Evolutionary conservation across 305 asterid species (phyloP).

Genomic region (Solanum aculeatissimum): DNA sequence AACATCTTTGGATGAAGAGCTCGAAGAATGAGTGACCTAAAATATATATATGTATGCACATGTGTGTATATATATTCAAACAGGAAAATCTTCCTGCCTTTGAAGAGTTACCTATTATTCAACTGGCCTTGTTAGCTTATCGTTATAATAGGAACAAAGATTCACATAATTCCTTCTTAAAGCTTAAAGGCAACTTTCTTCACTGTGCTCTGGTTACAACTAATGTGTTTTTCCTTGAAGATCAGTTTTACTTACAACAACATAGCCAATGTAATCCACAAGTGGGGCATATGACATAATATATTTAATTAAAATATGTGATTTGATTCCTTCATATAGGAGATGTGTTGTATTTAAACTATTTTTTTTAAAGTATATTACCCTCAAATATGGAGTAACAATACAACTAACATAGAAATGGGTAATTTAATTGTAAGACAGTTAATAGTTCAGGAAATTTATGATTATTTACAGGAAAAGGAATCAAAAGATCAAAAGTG

Average conservation of each 20-base stretch:
- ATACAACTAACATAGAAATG: not conserved
- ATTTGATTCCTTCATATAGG: not conserved
- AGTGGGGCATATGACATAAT: not conserved
- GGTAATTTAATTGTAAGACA: not conserved
- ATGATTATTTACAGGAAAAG: not conserved
- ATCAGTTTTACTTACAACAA: not conserved
- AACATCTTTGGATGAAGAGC: not conserved
- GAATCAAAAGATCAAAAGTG: not conserved
- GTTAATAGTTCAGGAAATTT: not conserved
- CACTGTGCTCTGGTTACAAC: not conserved
- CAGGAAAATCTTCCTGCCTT: not conserved
- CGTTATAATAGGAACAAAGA: not conserved
- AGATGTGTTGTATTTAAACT: not conserved
- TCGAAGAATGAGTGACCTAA: not conserved
- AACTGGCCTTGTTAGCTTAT: not conserved
- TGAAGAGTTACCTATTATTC: not conserved
- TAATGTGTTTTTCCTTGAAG: not conserved
- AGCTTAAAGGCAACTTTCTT: not conserved
- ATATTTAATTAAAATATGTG: too few relatives aligned
- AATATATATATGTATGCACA: not conserved
- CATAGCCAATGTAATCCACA: not conserved
- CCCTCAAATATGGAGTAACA: not conserved
- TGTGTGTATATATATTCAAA: not conserved
- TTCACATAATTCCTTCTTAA: not conserved
- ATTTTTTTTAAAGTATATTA: not conserved